Conservation (phyloP, 352 stramenopile species). For the Phytophthora agathidicida region DNA sequence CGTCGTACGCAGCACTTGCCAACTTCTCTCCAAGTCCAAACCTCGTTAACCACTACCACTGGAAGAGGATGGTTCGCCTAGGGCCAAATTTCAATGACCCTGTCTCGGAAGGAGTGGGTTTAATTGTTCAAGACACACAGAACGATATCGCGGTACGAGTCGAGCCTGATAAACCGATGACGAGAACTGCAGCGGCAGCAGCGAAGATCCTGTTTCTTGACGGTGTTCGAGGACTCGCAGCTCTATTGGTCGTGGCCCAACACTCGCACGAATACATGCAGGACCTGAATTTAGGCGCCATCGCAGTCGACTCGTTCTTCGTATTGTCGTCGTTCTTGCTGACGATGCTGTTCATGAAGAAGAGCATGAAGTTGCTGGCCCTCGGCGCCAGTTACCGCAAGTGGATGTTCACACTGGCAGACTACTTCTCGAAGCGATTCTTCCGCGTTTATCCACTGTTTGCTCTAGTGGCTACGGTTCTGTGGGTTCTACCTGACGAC, state of each 20-base stretch:
- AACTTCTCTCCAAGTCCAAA: too few species aligned
- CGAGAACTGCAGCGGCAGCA: not conserved
- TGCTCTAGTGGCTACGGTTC: constrained; percentile 19
- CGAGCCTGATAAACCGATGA: too few species aligned
- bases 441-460: constrained; percentile 57
- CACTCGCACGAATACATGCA: constrained; percentile 21
- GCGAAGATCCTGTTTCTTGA: constrained; percentile 37
- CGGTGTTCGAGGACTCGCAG: constrained; percentile 34
- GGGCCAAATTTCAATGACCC: too few species aligned
- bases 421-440: constrained; percentile 27
- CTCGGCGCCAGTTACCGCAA: constrained; percentile 1
- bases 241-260: constrained; percentile 23
- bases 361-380: constrained; percentile 9
- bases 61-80: too few species aligned
- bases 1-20: too few species aligned
- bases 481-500: constrained; percentile 26
- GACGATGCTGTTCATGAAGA: constrained; percentile 36
- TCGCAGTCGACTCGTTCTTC: constrained; percentile 37
- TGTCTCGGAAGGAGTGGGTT: too few species aligned
- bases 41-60: too few species aligned
- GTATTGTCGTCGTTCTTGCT: constrained; percentile 44
- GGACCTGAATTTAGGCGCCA: constrained; percentile 16
- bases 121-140: too few species aligned
- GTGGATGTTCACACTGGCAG: constrained; percentile 17
- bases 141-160: too few species aligned